These are phyloP conservation scores for Zarea fungicola DNA, from an alignment of 2,329 filamentous ascomycete species.

Conservation along the genomic window DNA sequence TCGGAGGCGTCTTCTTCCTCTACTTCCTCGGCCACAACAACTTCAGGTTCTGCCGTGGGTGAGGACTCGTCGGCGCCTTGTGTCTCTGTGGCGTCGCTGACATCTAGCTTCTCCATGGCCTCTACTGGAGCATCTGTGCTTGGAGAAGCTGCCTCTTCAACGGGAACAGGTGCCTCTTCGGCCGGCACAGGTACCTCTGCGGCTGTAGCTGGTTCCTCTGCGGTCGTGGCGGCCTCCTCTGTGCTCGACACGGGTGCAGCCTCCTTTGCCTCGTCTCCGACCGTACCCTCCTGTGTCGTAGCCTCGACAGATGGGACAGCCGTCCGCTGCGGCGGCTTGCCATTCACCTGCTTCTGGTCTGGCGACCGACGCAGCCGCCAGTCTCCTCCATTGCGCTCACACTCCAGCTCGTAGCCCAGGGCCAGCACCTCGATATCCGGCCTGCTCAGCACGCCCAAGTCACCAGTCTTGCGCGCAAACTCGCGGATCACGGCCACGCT, in stretches of 20 bases:
- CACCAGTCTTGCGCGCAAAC: slow-evolving; percentile 86
- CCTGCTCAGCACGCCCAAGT: slow-evolving; percentile 79
- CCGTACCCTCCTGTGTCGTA: background rate
- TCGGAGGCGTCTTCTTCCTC: slow-evolving; percentile 35
- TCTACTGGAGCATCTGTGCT: background rate
- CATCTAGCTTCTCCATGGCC: slow-evolving; percentile 13
- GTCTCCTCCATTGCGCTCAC: slow-evolving; percentile 82
- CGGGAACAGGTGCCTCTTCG: background rate
- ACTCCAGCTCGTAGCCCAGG: slow-evolving; percentile 89
- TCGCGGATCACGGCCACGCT: slow-evolving; percentile 76
- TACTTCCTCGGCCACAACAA: background rate
- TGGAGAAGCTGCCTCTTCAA: background rate
- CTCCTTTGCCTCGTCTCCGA: background rate
- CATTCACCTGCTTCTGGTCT: slow-evolving; percentile 73
- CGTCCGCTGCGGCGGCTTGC: slow-evolving; percentile 50
- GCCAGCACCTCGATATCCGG: slow-evolving; percentile 88
- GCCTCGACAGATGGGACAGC: background rate
- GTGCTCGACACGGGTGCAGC: background rate
- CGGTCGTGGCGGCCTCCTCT: no score
- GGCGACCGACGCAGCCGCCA: slow-evolving; percentile 77
- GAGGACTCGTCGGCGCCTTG: slow-evolving; percentile 13
- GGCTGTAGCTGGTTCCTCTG: no score
- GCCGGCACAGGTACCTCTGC: no score
- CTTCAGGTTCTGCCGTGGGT: background rate
- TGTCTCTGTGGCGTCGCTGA: slow-evolving; percentile 11